Percentiles rank a stretch among this genome's conserved stretches.
These are phyloP conservation scores for Westerdykella sp. DNA, from an alignment of 2,329 filamentous ascomycete genomes.

Conservation along the genomic window DNA sequence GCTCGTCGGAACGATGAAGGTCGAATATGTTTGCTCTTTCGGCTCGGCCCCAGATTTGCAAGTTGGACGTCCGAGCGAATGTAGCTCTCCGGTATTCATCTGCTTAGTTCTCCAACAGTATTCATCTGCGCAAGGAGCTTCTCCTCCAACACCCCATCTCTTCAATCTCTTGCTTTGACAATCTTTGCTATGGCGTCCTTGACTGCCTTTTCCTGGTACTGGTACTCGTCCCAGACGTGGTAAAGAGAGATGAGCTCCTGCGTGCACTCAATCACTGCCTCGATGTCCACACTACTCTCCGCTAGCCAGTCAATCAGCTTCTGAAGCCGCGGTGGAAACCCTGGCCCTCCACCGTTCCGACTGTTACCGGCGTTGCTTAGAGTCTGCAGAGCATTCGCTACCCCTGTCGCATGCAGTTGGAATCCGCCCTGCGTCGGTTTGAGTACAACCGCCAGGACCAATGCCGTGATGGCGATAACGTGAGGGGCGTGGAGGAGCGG, in stretches of 20 bases:
- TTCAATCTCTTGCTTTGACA: slow-evolving; percentile 55
- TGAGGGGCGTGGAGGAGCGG: slow-evolving; percentile 81
- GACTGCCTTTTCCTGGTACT: slow-evolving; percentile 58
- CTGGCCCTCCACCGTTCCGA: slow-evolving; percentile 34
- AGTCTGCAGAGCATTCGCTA: slow-evolving; percentile 34
- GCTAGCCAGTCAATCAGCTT: slow-evolving; percentile 76
- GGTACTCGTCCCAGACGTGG: slow-evolving; percentile 64
- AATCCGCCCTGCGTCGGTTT: slow-evolving; percentile 55
- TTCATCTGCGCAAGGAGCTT: too few species aligned
- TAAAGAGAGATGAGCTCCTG: slow-evolving; percentile 91
- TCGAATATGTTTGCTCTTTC: too few species aligned
- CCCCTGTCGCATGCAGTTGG: slow-evolving; percentile 39
- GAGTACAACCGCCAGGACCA: slow-evolving; percentile 77
- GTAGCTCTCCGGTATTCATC: too few species aligned
- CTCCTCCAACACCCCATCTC: slow-evolving; percentile 33
- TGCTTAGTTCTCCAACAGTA: too few species aligned
- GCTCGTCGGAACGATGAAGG: too few species aligned
- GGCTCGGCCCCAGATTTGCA: too few species aligned
- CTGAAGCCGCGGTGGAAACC: slow-evolving; percentile 44
- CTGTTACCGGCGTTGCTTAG: slow-evolving; percentile 27
- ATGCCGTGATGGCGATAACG: slow-evolving; percentile 76
- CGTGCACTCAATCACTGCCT: slow-evolving; percentile 78
- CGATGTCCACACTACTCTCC: slow-evolving; percentile 78
- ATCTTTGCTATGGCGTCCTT: slow-evolving; percentile 59
- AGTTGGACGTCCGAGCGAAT: too few species aligned